phyloP scores from a whole-genome alignment of 176 grass and related monocot genomes.

The Avena atlantica region DNA sequence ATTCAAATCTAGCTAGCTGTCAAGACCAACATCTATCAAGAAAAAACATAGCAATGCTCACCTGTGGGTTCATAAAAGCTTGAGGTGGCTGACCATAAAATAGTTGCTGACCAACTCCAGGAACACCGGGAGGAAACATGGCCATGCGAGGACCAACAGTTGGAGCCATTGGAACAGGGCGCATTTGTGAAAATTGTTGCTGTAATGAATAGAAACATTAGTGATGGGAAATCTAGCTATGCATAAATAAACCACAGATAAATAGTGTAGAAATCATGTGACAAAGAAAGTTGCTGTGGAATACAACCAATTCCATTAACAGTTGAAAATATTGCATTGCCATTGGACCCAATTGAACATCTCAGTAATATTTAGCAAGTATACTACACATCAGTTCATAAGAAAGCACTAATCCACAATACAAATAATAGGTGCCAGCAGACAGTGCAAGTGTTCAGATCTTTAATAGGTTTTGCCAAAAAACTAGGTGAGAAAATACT shows the following conservation, averaged over 20 bases:
- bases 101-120: constrained; percentile 81
- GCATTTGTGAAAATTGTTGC: constrained; percentile 87
- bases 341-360: not conserved
- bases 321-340: not conserved
- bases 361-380: not conserved
- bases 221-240: not conserved
- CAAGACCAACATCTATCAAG: not conserved
- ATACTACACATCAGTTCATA: not conserved
- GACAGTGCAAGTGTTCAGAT: not conserved
- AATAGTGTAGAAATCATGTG: not conserved
- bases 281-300: not conserved
- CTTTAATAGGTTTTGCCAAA: not conserved
- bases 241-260: not conserved
- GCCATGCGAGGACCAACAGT: constrained; percentile 81
- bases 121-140: constrained; percentile 79
- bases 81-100: constrained; percentile 92
- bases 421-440: not conserved
- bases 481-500: not conserved
- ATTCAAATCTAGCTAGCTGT: no score
- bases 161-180: constrained; percentile 68
- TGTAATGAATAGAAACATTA: constrained; percentile 38
- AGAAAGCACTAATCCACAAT: not conserved
- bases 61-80: constrained; percentile 84
- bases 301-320: not conserved
- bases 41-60: constrained; percentile 5